phyloP scores from a whole-genome alignment of 306 rosid genomes.

The Malus domestica region ASM211411v1 NC_041804.1:13228501-13229000 shows the following conservation, averaged over 20 bases:
- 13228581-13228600: not conserved
- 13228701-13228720: slow-evolving; percentile 29
- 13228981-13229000: too few species aligned
- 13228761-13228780: not conserved
- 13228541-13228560: too few species aligned
- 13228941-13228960: not conserved
- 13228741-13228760: slow-evolving; percentile 18
- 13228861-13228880: not conserved
- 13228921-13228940: too few species aligned
- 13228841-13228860: not conserved
- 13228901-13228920: too few species aligned
- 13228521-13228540: too few species aligned
- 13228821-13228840: not conserved
- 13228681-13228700: not conserved
- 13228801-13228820: not conserved
- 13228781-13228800: not conserved
- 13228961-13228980: not conserved
- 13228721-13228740: slow-evolving; percentile 23
- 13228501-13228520: too few species aligned
- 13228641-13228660: not conserved
- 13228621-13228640: not conserved
- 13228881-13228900: not conserved
- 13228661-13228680: not conserved
- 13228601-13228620: not conserved
- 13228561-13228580: too few species aligned